Percentiles rank a stretch among this genome's conserved stretches.
Conservation (phyloP, 2,329 filamentous ascomycete genomes). For the Myriosclerotinia curreyana region DNA sequence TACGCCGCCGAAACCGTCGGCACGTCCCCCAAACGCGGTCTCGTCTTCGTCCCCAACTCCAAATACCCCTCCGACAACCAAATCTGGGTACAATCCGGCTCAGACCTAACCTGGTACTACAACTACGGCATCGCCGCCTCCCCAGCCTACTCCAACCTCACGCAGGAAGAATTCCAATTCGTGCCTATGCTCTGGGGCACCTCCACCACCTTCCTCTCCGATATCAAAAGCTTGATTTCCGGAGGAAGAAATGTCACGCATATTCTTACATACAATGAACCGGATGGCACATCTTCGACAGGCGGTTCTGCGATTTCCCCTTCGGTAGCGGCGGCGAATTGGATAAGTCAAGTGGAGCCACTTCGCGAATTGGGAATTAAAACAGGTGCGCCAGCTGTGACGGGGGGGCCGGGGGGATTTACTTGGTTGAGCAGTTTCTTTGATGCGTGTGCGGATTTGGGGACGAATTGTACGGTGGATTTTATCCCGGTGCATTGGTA, state of each 20-base stretch:
- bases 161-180: constrained; percentile 63
- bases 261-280: constrained; percentile 77
- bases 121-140: constrained; percentile 66
- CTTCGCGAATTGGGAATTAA: constrained; percentile 62
- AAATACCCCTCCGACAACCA: constrained; percentile 58
- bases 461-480: constrained; percentile 56
- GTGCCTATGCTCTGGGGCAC: constrained; percentile 78
- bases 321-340: constrained; percentile 60
- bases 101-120: constrained; percentile 78
- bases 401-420: constrained; percentile 57
- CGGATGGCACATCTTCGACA: constrained; percentile 52
- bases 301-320: constrained; percentile 61
- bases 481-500: constrained; percentile 67
- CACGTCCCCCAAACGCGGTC: constrained; percentile 62
- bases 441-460: constrained; percentile 54
- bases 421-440: constrained; percentile 68
- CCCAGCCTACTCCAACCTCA: constrained; percentile 45
- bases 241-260: constrained; percentile 59
- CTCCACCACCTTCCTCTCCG: constrained; percentile 58
- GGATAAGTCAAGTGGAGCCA: constrained; percentile 70
- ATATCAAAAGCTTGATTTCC: constrained; percentile 54
- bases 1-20: constrained; percentile 10
- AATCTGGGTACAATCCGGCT: constrained; percentile 57
- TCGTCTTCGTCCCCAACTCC: constrained; percentile 62
- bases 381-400: constrained; percentile 69